Evolutionary conservation across 345 rosid species (phyloP).

Genomic region (Arabidopsis suecica): DNA sequence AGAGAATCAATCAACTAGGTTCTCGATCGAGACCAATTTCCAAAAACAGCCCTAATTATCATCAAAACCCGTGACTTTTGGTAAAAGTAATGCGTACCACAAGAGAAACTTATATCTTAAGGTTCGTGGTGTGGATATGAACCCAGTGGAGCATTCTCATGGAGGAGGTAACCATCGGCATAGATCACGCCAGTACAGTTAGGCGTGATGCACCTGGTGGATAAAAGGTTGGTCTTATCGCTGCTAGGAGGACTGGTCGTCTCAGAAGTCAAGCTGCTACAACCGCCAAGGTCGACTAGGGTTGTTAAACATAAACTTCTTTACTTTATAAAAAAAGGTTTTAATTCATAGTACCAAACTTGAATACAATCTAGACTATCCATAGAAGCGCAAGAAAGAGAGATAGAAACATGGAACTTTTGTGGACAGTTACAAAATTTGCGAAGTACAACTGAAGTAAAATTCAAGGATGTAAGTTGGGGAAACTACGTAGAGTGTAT

Average conservation of each 20-base stretch:
- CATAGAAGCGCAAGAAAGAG: no score
- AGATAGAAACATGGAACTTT: no score
- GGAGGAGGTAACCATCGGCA: slow-evolving; percentile 89
- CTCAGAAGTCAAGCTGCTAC: slow-evolving; percentile 77
- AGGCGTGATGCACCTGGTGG: slow-evolving; percentile 70
- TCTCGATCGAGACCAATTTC: no score
- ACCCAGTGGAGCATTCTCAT: slow-evolving; percentile 81
- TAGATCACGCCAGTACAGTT: slow-evolving; percentile 70
- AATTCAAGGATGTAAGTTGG: no score
- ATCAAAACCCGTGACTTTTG: background rate
- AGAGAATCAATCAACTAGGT: background rate
- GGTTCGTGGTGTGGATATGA: slow-evolving; percentile 88
- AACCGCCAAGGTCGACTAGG: slow-evolving; percentile 58
- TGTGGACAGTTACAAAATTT: no score
- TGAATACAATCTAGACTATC: no score
- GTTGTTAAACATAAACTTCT: no score
- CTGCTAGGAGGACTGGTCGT: slow-evolving; percentile 76
- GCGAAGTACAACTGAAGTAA: no score
- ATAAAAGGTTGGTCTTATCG: slow-evolving; percentile 77
- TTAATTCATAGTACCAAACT: no score
- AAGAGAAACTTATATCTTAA: slow-evolving; percentile 83
- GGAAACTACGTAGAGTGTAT: no score
- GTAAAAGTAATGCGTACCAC: slow-evolving; percentile 61
- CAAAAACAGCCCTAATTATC: background rate
- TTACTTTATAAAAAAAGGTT: no score